These are phyloP conservation scores for Myxozyma lipomycoides DNA, from an alignment of 805 yeast genomes.

Conservation along the genomic window DNA sequence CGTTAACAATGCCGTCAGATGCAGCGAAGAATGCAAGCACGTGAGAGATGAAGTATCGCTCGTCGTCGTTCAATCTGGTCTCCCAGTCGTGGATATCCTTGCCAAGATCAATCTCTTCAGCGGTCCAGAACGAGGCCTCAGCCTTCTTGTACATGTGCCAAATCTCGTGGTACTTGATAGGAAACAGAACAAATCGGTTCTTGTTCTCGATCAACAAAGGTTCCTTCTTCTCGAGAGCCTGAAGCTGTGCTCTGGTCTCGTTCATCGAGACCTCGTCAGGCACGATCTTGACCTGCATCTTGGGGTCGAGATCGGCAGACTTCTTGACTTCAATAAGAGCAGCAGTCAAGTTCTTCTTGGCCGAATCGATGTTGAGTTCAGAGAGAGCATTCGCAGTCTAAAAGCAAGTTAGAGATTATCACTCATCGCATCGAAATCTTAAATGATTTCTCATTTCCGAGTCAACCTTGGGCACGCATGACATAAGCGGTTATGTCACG, in stretches of 20 bases:
- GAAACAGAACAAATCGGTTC: conserved; percentile 87
- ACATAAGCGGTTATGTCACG: too few relatives aligned
- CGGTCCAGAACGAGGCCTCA: conserved; percentile 99
- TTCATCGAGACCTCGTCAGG: conserved; percentile 6
- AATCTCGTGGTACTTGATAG: conserved; percentile 92
- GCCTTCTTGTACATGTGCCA: conserved; percentile 99
- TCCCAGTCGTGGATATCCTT: conserved; percentile 95
- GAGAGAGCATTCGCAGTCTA: conserved; percentile 27
- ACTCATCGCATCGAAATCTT: too few relatives aligned
- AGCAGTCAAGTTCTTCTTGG: conserved; percentile 22
- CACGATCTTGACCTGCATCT: conserved; percentile 1
- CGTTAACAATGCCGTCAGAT: conserved; percentile 97
- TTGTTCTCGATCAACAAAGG: conserved; percentile 82
- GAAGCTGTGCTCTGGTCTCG: conserved; percentile 42
- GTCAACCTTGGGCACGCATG: too few relatives aligned
- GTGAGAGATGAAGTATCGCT: conserved; percentile 85
- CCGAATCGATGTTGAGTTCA: conserved; percentile 21
- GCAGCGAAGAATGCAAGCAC: conserved; percentile 98
- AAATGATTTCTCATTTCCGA: too few relatives aligned
- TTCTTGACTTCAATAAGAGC: conserved; percentile 8
- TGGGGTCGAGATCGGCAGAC: conserved; percentile 2
- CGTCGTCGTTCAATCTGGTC: conserved; percentile 79
- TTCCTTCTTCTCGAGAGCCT: conserved; percentile 78
- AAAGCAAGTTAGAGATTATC: too few relatives aligned
- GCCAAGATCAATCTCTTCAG: conserved; percentile 94